Evolutionary conservation across 2,329 filamentous ascomycete species (phyloP).

Genomic region (Epichloe glyceriae): DNA sequence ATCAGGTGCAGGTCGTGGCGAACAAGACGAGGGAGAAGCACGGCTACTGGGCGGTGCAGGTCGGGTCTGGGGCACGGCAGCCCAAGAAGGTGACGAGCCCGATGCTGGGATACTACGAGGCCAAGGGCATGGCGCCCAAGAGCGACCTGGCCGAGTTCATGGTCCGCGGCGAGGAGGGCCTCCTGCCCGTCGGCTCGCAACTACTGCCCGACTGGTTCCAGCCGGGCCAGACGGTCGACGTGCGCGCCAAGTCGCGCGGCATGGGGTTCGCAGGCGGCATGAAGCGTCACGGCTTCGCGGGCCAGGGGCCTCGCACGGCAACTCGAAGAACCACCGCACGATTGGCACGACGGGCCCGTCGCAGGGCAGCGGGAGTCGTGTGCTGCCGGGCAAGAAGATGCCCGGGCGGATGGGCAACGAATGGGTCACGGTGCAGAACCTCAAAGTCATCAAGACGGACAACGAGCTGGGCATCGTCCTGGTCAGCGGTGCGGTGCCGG

Average conservation of each 20-base stretch:
- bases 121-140: constrained; percentile 72
- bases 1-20: constrained; percentile 78
- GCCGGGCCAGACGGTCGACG: constrained; percentile 82
- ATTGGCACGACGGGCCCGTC: constrained; percentile 83
- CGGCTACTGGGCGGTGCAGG: constrained; percentile 89
- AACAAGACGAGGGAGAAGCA: constrained; percentile 70
- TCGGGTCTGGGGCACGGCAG: constrained; percentile 66
- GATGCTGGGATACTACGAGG: constrained; percentile 77
- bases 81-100: constrained; percentile 68
- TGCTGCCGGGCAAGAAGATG: constrained; percentile 96
- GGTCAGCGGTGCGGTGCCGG: constrained; percentile 74
- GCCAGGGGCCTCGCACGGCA: constrained; percentile 89
- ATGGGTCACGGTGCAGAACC: constrained; percentile 78
- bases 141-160: constrained; percentile 74
- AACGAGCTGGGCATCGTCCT: constrained; percentile 76
- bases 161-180: constrained; percentile 58
- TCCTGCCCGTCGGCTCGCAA: constrained; percentile 62
- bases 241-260: constrained; percentile 64
- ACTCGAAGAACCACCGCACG: constrained; percentile 83
- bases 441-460: constrained; percentile 81
- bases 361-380: constrained; percentile 84
- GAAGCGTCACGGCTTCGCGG: constrained; percentile 85
- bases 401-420: constrained; percentile 88
- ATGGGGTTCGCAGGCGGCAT: constrained; percentile 96
- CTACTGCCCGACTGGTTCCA: constrained; percentile 85